Evolutionary conservation across 2,329 filamentous ascomycete species (phyloP), one percentile per base, ranked within the genome.

Genomic region (Dothideomycetes sp.): DNA sequence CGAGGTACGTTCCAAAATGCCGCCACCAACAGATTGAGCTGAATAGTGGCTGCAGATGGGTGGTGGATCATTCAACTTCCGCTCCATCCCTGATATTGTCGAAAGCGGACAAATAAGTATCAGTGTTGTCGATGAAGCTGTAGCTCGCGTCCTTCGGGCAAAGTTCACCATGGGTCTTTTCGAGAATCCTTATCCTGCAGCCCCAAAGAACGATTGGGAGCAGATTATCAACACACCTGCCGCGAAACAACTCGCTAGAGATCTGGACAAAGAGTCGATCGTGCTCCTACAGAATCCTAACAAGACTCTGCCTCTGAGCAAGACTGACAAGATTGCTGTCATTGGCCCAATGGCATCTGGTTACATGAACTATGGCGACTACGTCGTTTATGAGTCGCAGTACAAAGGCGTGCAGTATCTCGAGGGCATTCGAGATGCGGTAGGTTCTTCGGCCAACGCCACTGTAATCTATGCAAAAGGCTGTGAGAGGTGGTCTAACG

Each of bases 301-400:
- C 33, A 65, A 64, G n/a, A 59, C 78, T 0, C 65, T 87, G 1
- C 82, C 83, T 0, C 56, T 81, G 2, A 69, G 69, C 20, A 82
- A 79, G 53, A 67, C 70, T 6, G 75, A 76, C 7, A 78, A 74
- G 27, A 68, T 86, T 41, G 81, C 80, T 3, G 78, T 86, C 17
- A 81, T 85, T 51, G 82, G 82, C 0, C 80, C 80, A 3, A 84
- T 85, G 80, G 81, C 77, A 0, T 71, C 82, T 49, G 79, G 75
- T 1, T 81, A 70, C 48, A 77, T 83, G 68, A 84, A 84, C 51
- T 81, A 84, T 45, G 82, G 82, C 36, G 81, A 84, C 58, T 85
- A 85, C 51, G 80, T 85, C 12, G 78, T 82, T 15, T 75, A 78
- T 53, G 64, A 68, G 33, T 73, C 78, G 11, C 72, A 78, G 51